Conservation (phyloP, 2,329 filamentous ascomycete species). For the Pseudogymnoascus sp. region DNA sequence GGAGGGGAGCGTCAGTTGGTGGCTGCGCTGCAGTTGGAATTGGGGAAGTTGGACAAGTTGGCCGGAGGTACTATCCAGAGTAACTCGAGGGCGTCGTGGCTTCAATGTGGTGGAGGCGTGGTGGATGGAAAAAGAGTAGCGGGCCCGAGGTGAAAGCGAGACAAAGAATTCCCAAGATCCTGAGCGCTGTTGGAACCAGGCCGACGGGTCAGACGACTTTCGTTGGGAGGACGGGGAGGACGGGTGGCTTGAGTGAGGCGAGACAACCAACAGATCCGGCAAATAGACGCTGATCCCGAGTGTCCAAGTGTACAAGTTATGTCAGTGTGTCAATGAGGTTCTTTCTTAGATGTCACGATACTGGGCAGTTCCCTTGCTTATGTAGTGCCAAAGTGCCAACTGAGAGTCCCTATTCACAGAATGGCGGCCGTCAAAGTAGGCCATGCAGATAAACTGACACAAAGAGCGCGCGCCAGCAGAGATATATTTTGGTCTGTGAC, state of each 20-base stretch:
- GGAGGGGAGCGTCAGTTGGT: background rate
- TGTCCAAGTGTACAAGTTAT: background rate
- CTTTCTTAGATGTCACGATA: background rate
- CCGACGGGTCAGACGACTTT: background rate
- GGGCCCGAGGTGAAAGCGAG: background rate
- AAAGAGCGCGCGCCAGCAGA: slow-evolving; percentile 2
- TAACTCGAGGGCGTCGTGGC: background rate
- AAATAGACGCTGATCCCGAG: background rate
- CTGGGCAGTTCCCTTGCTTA: background rate
- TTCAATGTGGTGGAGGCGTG: background rate
- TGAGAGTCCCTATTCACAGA: background rate
- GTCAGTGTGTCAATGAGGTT: background rate
- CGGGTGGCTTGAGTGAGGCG: background rate
- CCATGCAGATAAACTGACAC: slow-evolving; percentile 4
- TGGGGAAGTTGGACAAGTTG: background rate
- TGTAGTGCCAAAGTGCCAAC: background rate
- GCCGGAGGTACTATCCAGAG: background rate
- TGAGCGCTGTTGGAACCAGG: background rate
- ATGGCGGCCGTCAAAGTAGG: slow-evolving; percentile 1
- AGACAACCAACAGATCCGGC: background rate
- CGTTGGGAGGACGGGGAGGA: background rate
- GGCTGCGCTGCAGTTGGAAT: background rate
- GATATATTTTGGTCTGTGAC: slow-evolving; percentile 2
- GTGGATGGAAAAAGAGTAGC: background rate
- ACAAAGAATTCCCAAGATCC: background rate